phyloP scores from a whole-genome alignment of 129 eudicot species.

The Arctium minus region DNA sequence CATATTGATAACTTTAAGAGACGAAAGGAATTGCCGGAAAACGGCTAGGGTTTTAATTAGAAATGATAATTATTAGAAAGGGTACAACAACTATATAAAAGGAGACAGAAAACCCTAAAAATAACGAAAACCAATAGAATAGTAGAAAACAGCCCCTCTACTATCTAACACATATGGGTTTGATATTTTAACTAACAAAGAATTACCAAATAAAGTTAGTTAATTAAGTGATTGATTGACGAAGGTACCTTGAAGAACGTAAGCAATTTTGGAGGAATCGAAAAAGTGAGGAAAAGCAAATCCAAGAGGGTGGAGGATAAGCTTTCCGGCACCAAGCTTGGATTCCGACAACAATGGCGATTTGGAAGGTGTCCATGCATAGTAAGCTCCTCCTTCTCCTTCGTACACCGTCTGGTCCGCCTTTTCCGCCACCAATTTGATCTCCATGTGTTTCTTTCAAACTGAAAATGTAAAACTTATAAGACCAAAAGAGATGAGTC shows the following conservation, averaged over 20 bases:
- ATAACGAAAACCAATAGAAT: too few relatives aligned
- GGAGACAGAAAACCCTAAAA: too few relatives aligned
- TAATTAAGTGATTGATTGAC: background rate
- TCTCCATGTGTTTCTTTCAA: constrained; percentile 22
- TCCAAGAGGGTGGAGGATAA: constrained; percentile 47
- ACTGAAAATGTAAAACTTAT: background rate
- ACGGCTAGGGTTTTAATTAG: too few relatives aligned
- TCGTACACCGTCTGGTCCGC: constrained; percentile 24
- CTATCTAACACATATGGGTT: too few relatives aligned
- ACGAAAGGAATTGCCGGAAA: too few relatives aligned
- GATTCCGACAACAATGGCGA: constrained; percentile 26
- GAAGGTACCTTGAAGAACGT: constrained; percentile 43
- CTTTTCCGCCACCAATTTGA: constrained; percentile 27
- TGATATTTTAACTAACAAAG: background rate
- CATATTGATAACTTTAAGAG: too few relatives aligned
- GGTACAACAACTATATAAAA: too few relatives aligned
- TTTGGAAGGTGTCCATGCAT: constrained; percentile 37
- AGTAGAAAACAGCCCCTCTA: too few relatives aligned
- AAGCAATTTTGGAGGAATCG: constrained; percentile 49
- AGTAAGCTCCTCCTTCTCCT: constrained; percentile 48
- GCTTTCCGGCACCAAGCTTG: constrained; percentile 43
- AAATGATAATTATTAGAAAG: too few relatives aligned
- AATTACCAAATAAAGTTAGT: background rate
- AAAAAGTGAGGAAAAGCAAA: constrained; percentile 53
- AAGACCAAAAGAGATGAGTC: too few relatives aligned